Evolutionary conservation across 1,139 yeast species (phyloP).

Genomic region (Candida buenavistaensis): DNA sequence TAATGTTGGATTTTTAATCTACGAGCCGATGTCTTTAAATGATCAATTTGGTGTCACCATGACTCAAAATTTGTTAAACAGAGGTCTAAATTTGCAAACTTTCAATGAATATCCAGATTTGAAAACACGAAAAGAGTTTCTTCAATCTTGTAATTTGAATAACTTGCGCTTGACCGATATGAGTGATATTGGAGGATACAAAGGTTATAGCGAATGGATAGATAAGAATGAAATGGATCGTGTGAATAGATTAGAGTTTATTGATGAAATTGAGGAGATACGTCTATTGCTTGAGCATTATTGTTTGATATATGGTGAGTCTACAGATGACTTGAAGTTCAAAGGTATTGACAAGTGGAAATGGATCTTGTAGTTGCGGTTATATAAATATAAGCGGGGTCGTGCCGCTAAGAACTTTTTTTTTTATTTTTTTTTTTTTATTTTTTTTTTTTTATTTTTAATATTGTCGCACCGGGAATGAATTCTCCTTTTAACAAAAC

Average conservation of each 20-base stretch:
- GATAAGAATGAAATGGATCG: slow-evolving; percentile 41
- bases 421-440: not conserved
- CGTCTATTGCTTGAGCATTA: slow-evolving; percentile 74
- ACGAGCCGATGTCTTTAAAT: slow-evolving; percentile 80
- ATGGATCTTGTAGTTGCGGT: slow-evolving; percentile 11
- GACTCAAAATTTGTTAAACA: slow-evolving; percentile 64
- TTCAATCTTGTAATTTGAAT: slow-evolving; percentile 22
- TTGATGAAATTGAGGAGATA: slow-evolving; percentile 91
- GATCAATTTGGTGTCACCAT: slow-evolving; percentile 83
- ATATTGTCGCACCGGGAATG: no score
- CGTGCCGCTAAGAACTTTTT: not conserved
- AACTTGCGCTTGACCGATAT: slow-evolving; percentile 49
- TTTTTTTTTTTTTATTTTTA: no score
- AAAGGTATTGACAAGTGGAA: slow-evolving; percentile 14
- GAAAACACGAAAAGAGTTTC: slow-evolving; percentile 43
- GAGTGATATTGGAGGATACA: slow-evolving; percentile 56
- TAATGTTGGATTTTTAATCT: slow-evolving; percentile 53
- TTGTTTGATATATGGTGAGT: slow-evolving; percentile 40
- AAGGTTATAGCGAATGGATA: slow-evolving; percentile 14
- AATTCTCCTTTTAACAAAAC: no score
- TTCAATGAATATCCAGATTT: slow-evolving; percentile 38
- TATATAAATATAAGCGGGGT: not conserved
- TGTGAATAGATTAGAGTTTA: slow-evolving; percentile 65
- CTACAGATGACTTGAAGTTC: slow-evolving; percentile 4
- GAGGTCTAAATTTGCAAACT: slow-evolving; percentile 75